These are phyloP conservation scores for Myxozyma lipomycoides DNA, from an alignment of 805 yeast species.

Conservation along the genomic window DNA sequence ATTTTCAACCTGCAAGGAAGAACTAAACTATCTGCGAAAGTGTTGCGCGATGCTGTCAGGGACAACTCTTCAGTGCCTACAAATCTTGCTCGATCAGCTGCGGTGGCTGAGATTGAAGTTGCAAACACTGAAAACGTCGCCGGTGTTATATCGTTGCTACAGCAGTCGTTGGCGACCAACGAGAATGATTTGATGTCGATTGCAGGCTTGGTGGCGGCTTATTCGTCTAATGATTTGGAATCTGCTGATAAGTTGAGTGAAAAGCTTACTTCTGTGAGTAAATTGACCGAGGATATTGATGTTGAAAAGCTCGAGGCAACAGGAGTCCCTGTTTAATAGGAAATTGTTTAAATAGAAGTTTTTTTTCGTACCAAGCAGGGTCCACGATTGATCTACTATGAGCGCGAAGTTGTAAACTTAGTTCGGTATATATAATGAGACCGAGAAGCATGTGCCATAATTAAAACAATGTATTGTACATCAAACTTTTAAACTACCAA, in stretches of 20 bases:
- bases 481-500: too few relatives aligned
- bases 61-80: not conserved
- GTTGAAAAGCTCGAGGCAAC: not conserved
- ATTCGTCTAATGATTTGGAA: not conserved
- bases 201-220: not conserved
- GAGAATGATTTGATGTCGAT: not conserved
- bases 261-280: not conserved
- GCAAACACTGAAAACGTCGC: not conserved
- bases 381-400: too few relatives aligned
- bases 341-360: too few relatives aligned
- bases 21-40: conserved; percentile 34
- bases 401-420: too few relatives aligned
- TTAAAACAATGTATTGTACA: too few relatives aligned
- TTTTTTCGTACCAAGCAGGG: too few relatives aligned
- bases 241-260: not conserved
- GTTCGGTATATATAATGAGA: too few relatives aligned
- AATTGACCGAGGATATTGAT: not conserved
- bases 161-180: not conserved
- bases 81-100: not conserved
- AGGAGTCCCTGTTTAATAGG: not conserved
- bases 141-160: not conserved
- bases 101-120: not conserved
- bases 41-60: conserved; percentile 35
- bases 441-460: too few relatives aligned
- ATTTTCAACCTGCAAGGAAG: conserved; percentile 49